A percentile compares a stretch with the other conserved stretches of the same genome.
Conservation (phyloP, 2,329 filamentous ascomycete species). For the Pseudogymnoascus sp. region DNA sequence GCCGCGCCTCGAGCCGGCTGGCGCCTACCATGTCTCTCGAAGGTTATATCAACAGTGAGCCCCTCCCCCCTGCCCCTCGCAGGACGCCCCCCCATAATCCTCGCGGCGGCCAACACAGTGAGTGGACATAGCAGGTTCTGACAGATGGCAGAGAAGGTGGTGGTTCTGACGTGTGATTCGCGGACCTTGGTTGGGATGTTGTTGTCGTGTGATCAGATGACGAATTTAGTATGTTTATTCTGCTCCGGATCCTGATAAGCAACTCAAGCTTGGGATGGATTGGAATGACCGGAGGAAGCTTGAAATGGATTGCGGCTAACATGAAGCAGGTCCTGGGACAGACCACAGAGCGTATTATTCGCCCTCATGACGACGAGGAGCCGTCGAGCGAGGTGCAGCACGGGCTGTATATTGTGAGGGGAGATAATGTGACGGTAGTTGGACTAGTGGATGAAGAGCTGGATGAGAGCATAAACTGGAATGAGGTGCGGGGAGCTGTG, state of each 20-base stretch:
- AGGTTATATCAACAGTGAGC: slow-evolving; percentile 44
- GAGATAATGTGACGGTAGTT: slow-evolving; percentile 87
- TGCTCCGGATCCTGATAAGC: not conserved
- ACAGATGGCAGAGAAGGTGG: slow-evolving; percentile 66
- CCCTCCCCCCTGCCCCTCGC: slow-evolving; percentile 9
- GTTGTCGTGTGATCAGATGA: slow-evolving; percentile 79
- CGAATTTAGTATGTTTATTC: slow-evolving; percentile 61
- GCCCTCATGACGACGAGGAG: slow-evolving; percentile 73
- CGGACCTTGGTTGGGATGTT: slow-evolving; percentile 78
- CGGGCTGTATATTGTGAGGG: slow-evolving; percentile 84
- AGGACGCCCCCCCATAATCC: not conserved
- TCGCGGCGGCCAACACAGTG: slow-evolving; percentile 13
- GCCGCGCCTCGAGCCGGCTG: slow-evolving; percentile 17
- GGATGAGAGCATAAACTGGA: slow-evolving; percentile 88
- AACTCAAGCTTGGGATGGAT: not conserved
- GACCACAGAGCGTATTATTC: slow-evolving; percentile 84
- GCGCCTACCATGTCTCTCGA: slow-evolving; percentile 40
- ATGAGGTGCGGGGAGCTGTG: slow-evolving; percentile 73
- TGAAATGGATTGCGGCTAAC: not conserved
- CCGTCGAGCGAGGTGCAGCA: slow-evolving; percentile 72
- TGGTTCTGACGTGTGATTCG: slow-evolving; percentile 86
- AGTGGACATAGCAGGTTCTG: slow-evolving; percentile 28
- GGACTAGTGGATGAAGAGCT: slow-evolving; percentile 84
- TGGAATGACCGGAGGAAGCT: not conserved
- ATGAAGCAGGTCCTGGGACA: slow-evolving; percentile 60